A percentile compares a stretch with the other conserved stretches of the same genome.
phyloP scores from a whole-genome alignment of 176 grass and related monocot genomes.

The Musa acuminata region DNA sequence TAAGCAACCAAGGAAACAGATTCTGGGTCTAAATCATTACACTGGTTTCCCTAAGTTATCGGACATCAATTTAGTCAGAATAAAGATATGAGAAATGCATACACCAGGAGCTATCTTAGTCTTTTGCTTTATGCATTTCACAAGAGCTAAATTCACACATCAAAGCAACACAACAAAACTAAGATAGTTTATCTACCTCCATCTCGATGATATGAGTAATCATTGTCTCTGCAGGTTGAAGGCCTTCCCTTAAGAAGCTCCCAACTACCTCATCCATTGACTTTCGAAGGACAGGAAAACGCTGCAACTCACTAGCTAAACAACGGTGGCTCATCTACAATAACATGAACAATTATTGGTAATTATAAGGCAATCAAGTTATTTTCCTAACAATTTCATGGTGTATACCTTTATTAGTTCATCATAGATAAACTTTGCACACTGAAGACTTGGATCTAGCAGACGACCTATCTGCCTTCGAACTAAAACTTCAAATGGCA shows the following conservation, averaged over 20 bases:
- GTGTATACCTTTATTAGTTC: constrained; percentile 82
- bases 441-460: constrained; percentile 93
- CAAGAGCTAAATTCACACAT: not conserved
- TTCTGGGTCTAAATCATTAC: too few relatives aligned
- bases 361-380: not conserved
- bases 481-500: constrained; percentile 93
- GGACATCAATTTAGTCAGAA: too few relatives aligned
- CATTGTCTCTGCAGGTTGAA: constrained; percentile 94
- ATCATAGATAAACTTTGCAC: constrained; percentile 94
- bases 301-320: constrained; percentile 68
- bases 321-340: constrained; percentile 82
- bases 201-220: constrained; percentile 90
- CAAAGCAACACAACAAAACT: not conserved
- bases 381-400: not conserved
- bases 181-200: constrained; percentile 50
- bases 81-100: not conserved
- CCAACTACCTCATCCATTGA: constrained; percentile 96
- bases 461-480: constrained; percentile 74
- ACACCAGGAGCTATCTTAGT: not conserved
- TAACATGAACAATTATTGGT: not conserved
- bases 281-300: constrained; percentile 76
- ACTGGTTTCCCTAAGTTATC: too few relatives aligned
- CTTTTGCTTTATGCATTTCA: not conserved
- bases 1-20: too few relatives aligned
- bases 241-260: constrained; percentile 77